These are phyloP conservation scores for Dendrostoma leiphaemia DNA, from an alignment of 2,329 filamentous ascomycete species.

Conservation along the genomic window DNA sequence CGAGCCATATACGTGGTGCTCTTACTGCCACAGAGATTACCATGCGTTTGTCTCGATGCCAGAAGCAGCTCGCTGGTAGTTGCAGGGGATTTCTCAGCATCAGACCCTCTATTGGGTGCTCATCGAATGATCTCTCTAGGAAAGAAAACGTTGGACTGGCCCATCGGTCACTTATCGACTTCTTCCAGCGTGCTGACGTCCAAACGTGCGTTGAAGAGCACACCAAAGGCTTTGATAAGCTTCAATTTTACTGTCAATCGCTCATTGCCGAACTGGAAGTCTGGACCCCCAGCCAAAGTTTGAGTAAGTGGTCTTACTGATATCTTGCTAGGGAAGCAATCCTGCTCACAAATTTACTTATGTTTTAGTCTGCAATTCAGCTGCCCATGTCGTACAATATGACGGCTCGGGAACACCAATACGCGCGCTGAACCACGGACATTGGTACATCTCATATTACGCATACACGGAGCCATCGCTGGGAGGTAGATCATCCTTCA, in stretches of 20 bases:
- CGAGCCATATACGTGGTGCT: not conserved
- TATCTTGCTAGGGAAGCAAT: no score
- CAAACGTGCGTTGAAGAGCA: not conserved
- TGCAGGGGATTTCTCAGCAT: slow-evolving; percentile 1
- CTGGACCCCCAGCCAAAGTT: no score
- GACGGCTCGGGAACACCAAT: no score
- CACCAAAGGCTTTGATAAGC: not conserved
- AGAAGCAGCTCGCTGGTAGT: not conserved
- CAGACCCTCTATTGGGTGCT: not conserved
- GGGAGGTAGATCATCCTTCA: no score
- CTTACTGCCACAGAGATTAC: not conserved
- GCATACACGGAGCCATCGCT: not conserved
- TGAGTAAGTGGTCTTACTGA: no score
- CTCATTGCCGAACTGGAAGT: not conserved
- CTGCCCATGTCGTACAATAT: no score
- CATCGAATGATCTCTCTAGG: not conserved
- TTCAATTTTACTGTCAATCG: not conserved
- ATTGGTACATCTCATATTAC: not conserved
- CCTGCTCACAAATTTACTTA: no score
- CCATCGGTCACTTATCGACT: slow-evolving; percentile 2
- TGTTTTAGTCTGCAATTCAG: no score
- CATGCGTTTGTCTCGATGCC: not conserved
- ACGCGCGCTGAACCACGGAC: no score
- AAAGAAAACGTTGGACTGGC: not conserved
- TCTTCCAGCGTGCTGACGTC: not conserved